Conservation (phyloP, 352 stramenopile species). For the Peronospora belbahrii region DNA sequence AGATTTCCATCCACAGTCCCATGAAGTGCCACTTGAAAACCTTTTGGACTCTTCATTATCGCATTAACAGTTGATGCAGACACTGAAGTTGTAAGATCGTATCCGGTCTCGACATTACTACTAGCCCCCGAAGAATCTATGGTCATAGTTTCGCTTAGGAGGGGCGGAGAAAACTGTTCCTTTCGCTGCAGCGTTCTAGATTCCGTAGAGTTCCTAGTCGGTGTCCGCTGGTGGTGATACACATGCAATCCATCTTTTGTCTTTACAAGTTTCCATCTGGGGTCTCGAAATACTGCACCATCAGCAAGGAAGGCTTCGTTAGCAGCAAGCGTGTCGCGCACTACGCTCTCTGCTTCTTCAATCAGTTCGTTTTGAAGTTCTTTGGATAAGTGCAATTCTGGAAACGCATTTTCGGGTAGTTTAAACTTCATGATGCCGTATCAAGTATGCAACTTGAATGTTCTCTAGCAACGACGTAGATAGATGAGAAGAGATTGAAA, state of each 20-base stretch:
- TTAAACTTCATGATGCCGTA: slow-evolving; percentile 36
- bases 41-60: slow-evolving; percentile 15
- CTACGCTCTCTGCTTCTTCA: slow-evolving; percentile 31
- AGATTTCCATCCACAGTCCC: slow-evolving; percentile 33
- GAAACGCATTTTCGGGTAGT: slow-evolving; percentile 31
- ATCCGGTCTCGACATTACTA: not conserved
- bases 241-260: slow-evolving; percentile 29
- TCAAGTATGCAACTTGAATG: too few relatives aligned
- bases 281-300: slow-evolving; percentile 17
- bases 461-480: too few relatives aligned
- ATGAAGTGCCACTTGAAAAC: slow-evolving; percentile 33
- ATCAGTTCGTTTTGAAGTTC: slow-evolving; percentile 21
- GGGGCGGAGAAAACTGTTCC: not conserved
- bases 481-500: too few relatives aligned
- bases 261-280: slow-evolving; percentile 33
- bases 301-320: slow-evolving; percentile 33
- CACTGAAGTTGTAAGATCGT: not conserved
- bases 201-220: not conserved
- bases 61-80: not conserved
- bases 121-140: not conserved
- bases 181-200: not conserved
- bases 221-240: slow-evolving; percentile 17
- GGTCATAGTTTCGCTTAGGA: not conserved
- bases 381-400: slow-evolving; percentile 20
- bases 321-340: slow-evolving; percentile 32